phyloP scores from a whole-genome alignment of 73 alveolate species.

The Blepharisma japonicum region DNA sequence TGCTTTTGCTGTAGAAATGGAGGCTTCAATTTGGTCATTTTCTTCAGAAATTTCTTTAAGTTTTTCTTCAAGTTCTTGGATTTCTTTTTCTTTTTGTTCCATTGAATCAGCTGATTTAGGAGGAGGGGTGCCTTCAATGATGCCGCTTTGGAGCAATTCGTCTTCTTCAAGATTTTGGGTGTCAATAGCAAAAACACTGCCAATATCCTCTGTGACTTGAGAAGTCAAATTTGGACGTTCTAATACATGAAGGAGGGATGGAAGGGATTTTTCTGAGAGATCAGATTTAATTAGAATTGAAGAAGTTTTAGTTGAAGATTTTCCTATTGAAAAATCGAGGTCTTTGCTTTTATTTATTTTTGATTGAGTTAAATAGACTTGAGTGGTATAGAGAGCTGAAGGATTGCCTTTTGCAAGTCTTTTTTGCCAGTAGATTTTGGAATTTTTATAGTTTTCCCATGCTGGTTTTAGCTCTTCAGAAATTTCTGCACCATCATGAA shows the following conservation, averaged over 20 bases:
- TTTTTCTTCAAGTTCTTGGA: neutral
- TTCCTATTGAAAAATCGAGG: neutral
- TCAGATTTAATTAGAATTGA: neutral
- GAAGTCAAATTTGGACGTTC: slow-evolving; percentile 13
- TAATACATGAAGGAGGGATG: neutral
- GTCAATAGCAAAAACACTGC: neutral
- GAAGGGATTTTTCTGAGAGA: neutral
- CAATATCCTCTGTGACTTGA: slow-evolving; percentile 16
- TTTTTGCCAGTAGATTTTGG: neutral
- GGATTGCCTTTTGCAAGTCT: slow-evolving; percentile 6
- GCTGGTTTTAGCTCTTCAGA: slow-evolving; percentile 1
- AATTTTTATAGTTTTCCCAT: neutral
- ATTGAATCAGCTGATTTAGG: neutral
- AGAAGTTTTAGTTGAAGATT: neutral
- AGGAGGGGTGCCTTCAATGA: neutral
- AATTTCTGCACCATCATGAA: slow-evolving; percentile 6
- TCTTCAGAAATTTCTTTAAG: slow-evolving; percentile 12
- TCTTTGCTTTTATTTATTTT: neutral
- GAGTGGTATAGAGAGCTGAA: neutral
- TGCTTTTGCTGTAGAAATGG: slow-evolving; percentile 10
- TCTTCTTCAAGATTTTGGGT: slow-evolving; percentile 1
- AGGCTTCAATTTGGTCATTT: slow-evolving; percentile 14
- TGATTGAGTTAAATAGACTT: slow-evolving; percentile 1
- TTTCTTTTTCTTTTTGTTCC: slow-evolving; percentile 12
- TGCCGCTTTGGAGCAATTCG: neutral